phyloP scores from a whole-genome alignment of 805 yeast species.

The Tetrapisispora fleetii region DNA sequence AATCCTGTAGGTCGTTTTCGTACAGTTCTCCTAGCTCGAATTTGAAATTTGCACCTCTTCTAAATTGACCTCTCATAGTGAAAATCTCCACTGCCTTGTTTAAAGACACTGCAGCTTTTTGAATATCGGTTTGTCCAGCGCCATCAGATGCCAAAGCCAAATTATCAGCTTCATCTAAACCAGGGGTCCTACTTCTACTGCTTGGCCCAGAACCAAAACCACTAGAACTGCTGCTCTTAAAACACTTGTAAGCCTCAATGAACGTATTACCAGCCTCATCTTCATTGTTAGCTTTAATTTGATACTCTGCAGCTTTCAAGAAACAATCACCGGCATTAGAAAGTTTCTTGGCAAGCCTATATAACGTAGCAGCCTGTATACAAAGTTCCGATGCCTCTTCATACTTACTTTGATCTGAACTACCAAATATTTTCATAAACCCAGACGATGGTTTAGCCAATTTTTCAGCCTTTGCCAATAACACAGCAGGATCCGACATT shows the following conservation, averaged over 20 bases:
- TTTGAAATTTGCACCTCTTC: slow-evolving; percentile 91
- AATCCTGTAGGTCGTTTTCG: slow-evolving; percentile 64
- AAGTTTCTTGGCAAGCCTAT: slow-evolving; percentile 64
- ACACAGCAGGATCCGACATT: slow-evolving; percentile 38
- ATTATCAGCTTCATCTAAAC: slow-evolving; percentile 38
- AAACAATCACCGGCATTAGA: slow-evolving; percentile 73
- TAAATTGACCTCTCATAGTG: slow-evolving; percentile 85
- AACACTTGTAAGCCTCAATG: slow-evolving; percentile 86
- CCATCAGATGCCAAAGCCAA: not conserved
- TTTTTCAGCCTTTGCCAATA: slow-evolving; percentile 47
- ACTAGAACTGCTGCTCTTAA: slow-evolving; percentile 58
- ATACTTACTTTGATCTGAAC: slow-evolving; percentile 48
- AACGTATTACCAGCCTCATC: slow-evolving; percentile 89
- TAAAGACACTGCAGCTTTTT: slow-evolving; percentile 48
- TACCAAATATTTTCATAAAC: slow-evolving; percentile 57
- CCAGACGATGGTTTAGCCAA: slow-evolving; percentile 63
- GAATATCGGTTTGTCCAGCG: not conserved
- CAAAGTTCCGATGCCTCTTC: slow-evolving; percentile 93
- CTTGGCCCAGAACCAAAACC: not conserved
- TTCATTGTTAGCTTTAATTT: slow-evolving; percentile 59
- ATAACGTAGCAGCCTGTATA: slow-evolving; percentile 88
- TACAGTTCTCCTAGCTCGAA: slow-evolving; percentile 82
- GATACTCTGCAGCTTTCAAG: slow-evolving; percentile 76
- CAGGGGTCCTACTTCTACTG: not conserved
- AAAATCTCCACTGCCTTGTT: slow-evolving; percentile 72